phyloP scores from a whole-genome alignment of 495 filamentous ascomycete species.

The Podospora tetraspora region DNA sequence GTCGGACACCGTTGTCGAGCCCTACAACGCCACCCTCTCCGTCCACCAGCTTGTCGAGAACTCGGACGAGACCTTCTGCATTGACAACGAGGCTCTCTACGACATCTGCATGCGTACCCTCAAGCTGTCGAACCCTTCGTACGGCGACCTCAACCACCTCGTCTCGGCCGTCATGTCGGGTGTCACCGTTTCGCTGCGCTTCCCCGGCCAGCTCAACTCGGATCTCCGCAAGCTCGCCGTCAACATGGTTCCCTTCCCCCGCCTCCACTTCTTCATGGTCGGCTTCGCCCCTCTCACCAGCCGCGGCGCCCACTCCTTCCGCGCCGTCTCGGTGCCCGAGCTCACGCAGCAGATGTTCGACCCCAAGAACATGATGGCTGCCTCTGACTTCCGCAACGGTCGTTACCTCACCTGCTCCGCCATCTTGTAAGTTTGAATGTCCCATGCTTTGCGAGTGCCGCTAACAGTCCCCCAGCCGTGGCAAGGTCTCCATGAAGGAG shows the following conservation, averaged over 20 bases:
- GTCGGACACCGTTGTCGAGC: constrained; percentile 99
- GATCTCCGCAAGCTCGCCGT: constrained; percentile 99
- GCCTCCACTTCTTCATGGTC: constrained; percentile 99
- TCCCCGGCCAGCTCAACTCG: constrained; percentile 99
- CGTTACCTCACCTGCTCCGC: constrained; percentile 99
- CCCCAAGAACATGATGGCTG: constrained; percentile 99
- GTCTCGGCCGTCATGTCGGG: constrained; percentile 99
- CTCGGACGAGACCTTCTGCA: constrained; percentile 99
- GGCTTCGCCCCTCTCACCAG: constrained; percentile 98
- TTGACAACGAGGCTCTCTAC: constrained; percentile 99
- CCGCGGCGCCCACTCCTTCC: constrained; percentile 92
- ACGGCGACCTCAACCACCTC: constrained; percentile 98
- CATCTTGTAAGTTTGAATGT: constrained; percentile 61
- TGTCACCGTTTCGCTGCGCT: constrained; percentile 96
- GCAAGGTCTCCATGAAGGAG: constrained; percentile 99
- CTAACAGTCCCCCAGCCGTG: constrained; percentile 61
- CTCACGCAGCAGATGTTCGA: constrained; percentile 99
- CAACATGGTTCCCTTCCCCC: constrained; percentile 99
- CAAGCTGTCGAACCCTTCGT: constrained; percentile 96
- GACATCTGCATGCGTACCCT: constrained; percentile 99
- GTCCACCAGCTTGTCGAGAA: constrained; percentile 99
- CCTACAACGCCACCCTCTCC: constrained; percentile 99
- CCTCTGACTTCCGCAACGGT: constrained; percentile 98
- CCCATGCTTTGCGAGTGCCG: constrained; percentile 8
- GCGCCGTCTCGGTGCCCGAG: constrained; percentile 94